Evolutionary conservation across 1,139 yeast genomes (phyloP).

Genomic region (Debaryomyces singareniensis): DNA sequence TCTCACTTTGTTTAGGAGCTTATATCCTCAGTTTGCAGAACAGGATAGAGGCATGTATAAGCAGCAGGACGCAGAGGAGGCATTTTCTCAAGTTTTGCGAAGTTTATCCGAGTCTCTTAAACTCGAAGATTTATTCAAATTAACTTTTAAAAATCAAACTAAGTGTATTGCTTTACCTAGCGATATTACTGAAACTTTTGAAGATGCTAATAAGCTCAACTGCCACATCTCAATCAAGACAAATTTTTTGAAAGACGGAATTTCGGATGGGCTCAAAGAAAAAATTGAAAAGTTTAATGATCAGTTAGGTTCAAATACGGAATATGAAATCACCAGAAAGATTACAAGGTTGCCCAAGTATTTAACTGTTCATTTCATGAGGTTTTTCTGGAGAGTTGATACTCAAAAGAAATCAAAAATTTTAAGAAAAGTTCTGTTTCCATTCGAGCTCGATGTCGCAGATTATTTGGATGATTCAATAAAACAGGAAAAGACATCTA

Average conservation of each 20-base stretch:
- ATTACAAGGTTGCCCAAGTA: constrained; percentile 82
- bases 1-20: constrained; percentile 53
- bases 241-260: constrained; percentile 84
- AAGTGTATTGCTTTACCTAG: constrained; percentile 56
- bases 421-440: constrained; percentile 88
- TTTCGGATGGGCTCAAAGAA: constrained; percentile 69
- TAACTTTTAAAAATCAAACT: constrained; percentile 57
- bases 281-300: constrained; percentile 71
- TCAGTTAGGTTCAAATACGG: constrained; percentile 62
- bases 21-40: constrained; percentile 88
- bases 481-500: constrained; percentile 56
- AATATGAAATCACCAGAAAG: constrained; percentile 60
- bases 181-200: constrained; percentile 43
- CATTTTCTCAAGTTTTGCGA: constrained; percentile 71
- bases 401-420: constrained; percentile 88
- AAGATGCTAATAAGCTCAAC: constrained; percentile 64
- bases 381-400: constrained; percentile 95
- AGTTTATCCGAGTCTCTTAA: constrained; percentile 45
- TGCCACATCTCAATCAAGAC: constrained; percentile 87
- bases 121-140: constrained; percentile 53
- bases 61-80: constrained; percentile 98
- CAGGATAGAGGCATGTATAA: constrained; percentile 65
- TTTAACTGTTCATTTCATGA: constrained; percentile 83
- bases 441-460: constrained; percentile 83
- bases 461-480: constrained; percentile 79